Evolutionary conservation across 164 flowering plant genomes (phyloP), one percentile per base, ranked within the genome.

Genomic region (Cinnamomum micranthum): DNA sequence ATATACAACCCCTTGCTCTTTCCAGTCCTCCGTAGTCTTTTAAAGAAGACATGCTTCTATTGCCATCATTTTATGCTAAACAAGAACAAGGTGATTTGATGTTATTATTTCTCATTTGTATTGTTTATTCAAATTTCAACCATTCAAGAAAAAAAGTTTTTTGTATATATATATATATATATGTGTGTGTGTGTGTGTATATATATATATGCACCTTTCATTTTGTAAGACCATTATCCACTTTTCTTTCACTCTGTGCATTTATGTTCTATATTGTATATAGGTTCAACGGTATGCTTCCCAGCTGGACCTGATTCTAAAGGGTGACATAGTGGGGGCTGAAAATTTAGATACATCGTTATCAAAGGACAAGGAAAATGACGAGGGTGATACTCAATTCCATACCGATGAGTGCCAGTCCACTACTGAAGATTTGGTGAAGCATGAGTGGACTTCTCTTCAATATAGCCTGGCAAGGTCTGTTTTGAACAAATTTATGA

Each of bases 1-100:
- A 86, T 82, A 66, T 95, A 90, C 80, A 90, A 93, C 76, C 99
- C 99, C 0, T 79, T 95, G 83, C 77, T 93, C 14, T 90, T 95
- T 77, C 77, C 75, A 77, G 70, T 75, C 76, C 89, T 95, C 72
- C 69, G 73, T 74, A 81, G 70, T 64, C 74, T 92, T 80, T 75
- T 95, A 10, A 77, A 78, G 73, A 80, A 74, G 25, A 82, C 88
- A 1, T 95, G 99, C 74, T 89, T 93, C 75, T 81, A 59, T 76
- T 95, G 99, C 80, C 73, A 79, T 72, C 86, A 84, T 74, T 94
- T 95, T 73, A 85, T 78, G 80, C 79, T 84, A 2, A 22, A 20
- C 2, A 71, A 73, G 72, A 27, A 17, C 1, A 76, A 84, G 92
- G 98, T 94, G 86, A 72, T 20, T 31, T 17, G 4, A 55, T 27